A percentile compares a stretch with the other conserved stretches of the same genome.
phyloP scores from a whole-genome alignment of 176 grass and related monocot species.

The Hsuehochloa calcarea region DNA sequence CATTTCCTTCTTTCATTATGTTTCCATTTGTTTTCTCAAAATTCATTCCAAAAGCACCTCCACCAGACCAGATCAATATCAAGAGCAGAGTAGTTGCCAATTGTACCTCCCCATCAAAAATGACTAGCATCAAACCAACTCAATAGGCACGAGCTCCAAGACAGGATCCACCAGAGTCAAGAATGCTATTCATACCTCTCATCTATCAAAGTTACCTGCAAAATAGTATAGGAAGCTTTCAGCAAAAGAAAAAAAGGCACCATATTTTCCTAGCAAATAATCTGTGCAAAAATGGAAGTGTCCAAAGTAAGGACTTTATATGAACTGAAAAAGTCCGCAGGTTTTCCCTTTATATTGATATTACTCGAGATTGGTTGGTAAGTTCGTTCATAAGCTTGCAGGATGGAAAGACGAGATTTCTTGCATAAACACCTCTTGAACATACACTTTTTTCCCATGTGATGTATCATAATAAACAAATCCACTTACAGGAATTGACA shows the following conservation, averaged over 20 bases:
- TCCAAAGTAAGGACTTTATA: neutral
- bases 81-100: slow-evolving; percentile 3
- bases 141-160: neutral
- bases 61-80: slow-evolving; percentile 19
- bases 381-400: neutral
- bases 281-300: neutral
- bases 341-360: neutral
- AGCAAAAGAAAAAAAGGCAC: neutral
- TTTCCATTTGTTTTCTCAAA: neutral
- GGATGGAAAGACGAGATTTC: neutral
- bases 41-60: neutral
- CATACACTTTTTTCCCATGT: neutral
- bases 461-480: neutral
- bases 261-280: neutral
- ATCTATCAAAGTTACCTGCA: slow-evolving; percentile 54
- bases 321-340: neutral
- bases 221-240: neutral
- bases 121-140: slow-evolving; percentile 7
- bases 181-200: slow-evolving; percentile 20
- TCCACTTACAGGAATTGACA: neutral
- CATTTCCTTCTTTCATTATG: slow-evolving; percentile 16
- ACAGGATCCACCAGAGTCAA: neutral
- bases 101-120: slow-evolving; percentile 18
- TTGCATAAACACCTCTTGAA: neutral
- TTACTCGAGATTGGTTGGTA: neutral